A percentile compares a stretch with the other conserved stretches of the same genome.
Evolutionary conservation across 2,329 filamentous ascomycete genomes (phyloP).

Genomic region (Diatrype stigma): DNA sequence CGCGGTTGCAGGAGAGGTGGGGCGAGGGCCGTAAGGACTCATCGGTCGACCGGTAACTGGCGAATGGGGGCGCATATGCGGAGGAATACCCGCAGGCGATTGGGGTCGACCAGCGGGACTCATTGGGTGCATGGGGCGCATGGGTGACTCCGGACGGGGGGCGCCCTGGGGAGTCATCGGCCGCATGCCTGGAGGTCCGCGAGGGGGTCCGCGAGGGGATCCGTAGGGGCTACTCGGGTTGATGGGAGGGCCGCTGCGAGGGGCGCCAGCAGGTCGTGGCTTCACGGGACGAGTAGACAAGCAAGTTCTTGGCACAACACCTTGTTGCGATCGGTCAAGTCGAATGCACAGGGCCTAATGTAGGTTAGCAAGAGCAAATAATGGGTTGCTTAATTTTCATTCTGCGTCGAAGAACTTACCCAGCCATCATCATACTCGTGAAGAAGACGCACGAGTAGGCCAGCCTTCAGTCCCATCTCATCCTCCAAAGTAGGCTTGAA

Average conservation of each 20-base stretch:
- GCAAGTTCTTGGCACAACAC: conserved; percentile 90
- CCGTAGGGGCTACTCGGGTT: conserved; percentile 32
- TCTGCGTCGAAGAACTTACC: conserved; percentile 67
- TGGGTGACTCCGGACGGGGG: conserved; percentile 33
- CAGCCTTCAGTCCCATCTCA: conserved; percentile 76
- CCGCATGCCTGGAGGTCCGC: conserved; percentile 29
- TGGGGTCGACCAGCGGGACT: conserved; percentile 20
- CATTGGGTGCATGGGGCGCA: conserved; percentile 28
- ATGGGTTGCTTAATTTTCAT: background rate
- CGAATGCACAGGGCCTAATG: conserved; percentile 79
- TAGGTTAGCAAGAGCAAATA: conserved; percentile 24
- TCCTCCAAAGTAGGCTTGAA: conserved; percentile 92
- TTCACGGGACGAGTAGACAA: conserved; percentile 89
- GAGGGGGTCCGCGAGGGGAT: conserved; percentile 23
- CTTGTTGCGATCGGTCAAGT: conserved; percentile 85
- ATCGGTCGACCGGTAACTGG: conserved; percentile 30
- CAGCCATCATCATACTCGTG: conserved; percentile 99
- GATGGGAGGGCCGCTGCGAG: conserved; percentile 49
- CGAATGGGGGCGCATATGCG: conserved; percentile 32
- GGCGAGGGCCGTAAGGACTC: conserved; percentile 18
- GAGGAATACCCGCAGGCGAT: conserved; percentile 25
- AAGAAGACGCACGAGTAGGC: conserved; percentile 80
- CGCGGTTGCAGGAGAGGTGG: conserved; percentile 19
- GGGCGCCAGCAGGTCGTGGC: conserved; percentile 56
- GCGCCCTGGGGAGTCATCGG: conserved; percentile 37